Base-by-base conservation (phyloP, 148 eudicot genomes). In the Camellia japonica region DNA sequence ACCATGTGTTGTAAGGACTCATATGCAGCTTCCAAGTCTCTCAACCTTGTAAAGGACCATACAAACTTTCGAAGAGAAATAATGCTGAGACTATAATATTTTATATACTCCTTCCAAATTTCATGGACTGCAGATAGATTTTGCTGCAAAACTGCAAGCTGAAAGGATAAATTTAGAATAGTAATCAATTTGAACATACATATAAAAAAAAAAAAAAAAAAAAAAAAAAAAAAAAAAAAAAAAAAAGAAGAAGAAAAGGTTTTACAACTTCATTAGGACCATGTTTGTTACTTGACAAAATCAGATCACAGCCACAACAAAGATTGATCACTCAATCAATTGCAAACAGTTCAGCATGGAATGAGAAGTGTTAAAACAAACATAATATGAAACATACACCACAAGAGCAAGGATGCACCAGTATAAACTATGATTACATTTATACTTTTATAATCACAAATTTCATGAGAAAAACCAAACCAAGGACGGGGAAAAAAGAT, bases 111-210 rank as follows among this genome's bases (percentile, higher is more conserved):
- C 87, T 87, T 90, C 92, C 94, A 91, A 61, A 93, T 90, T 74
- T 84, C 90, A 80, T 85, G 97, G 62, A 89, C 98, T 23, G 90
- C 93, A 80, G 91, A 56, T 73, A 91, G 81, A 83, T 91, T 90
- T 78, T 91, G 70, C 90, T 87, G 89, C 89, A 87, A 85, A 89
- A 93, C 97, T 89, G 99, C 97, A 92, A 95, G 93, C 99, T 95
- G 94, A 88, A 89, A 80, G 70, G 75, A 76, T 56, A 51, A 71
- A 86, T 74, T 84, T 47, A 87, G 85, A 76, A 49, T 55, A 66
- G n/a, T 13, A 68, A 69, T 68, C 79, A 56, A 61, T 46, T 13
- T 68, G 4, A 38, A 30, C 38, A 30, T 30, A 30, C 38, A 30
- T 30, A 30, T 1, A 1, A 30, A 30, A 30, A 30, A 30, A 30